Evolutionary conservation across 2,329 filamentous ascomycete species (phyloP).

Genomic region (Colletotrichum plurivorum): DNA sequence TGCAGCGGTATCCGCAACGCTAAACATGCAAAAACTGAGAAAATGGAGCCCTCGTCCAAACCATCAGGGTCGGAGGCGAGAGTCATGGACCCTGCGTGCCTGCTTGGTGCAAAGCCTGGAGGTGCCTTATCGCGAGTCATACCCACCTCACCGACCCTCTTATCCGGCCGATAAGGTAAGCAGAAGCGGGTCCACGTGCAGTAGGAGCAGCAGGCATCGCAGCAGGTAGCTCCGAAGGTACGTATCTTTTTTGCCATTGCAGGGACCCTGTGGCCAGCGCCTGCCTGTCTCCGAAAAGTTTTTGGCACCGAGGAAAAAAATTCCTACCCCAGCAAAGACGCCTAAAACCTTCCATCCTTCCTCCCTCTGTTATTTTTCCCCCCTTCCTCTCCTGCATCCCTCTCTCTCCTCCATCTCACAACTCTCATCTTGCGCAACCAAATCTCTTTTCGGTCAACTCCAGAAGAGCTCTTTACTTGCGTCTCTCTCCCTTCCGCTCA

Average conservation of each 20-base stretch:
- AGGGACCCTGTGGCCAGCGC: conserved; percentile 28
- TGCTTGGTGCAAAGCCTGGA: conserved; percentile 10
- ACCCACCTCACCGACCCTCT: conserved; percentile 23
- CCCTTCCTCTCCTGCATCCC: conserved; percentile 33
- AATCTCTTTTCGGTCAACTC: conserved; percentile 34
- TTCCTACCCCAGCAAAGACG: conserved; percentile 31
- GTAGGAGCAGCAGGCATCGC: neutral
- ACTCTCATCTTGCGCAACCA: conserved; percentile 33
- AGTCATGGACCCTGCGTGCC: conserved; percentile 23
- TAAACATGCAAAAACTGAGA: conserved; percentile 17
- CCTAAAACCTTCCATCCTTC: conserved; percentile 36
- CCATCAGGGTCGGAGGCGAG: conserved; percentile 14
- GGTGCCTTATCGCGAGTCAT: conserved; percentile 40
- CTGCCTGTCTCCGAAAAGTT: conserved; percentile 36
- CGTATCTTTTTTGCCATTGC: conserved; percentile 39
- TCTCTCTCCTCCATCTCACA: conserved; percentile 35
- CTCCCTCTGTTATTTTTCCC: conserved; percentile 8
- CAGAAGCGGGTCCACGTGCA: conserved; percentile 16
- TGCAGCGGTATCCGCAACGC: conserved; percentile 12
- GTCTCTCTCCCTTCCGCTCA: conserved; percentile 27
- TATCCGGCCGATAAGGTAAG: conserved; percentile 23
- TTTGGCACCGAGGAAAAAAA: conserved; percentile 38
- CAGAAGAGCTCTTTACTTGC: conserved; percentile 25
- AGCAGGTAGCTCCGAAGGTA: conserved; percentile 3
- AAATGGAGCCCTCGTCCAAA: conserved; percentile 25